Conservation (phyloP, 257 asterid species). For the Primulina huaijiensis region DNA sequence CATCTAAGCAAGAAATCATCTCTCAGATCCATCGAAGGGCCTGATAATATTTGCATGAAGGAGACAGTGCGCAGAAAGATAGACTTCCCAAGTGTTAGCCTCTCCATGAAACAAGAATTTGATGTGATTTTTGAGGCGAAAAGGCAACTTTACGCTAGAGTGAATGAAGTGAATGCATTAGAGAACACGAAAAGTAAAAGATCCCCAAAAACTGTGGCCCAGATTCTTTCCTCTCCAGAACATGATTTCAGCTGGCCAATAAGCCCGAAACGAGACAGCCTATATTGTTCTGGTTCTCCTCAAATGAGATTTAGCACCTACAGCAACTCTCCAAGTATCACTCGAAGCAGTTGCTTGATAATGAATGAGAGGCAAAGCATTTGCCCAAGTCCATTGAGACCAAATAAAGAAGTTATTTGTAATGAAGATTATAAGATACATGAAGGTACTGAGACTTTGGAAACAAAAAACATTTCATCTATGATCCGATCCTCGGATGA, state of each 20-base stretch:
- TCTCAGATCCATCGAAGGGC: constrained; percentile 18
- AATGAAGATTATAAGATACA: constrained; percentile 17
- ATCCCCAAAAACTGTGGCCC: constrained; percentile 47
- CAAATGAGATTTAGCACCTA: constrained; percentile 33
- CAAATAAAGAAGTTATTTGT: constrained; percentile 24
- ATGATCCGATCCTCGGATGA: constrained; percentile 18
- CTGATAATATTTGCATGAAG: constrained; percentile 24
- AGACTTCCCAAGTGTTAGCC: constrained; percentile 31
- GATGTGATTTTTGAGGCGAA: constrained; percentile 74
- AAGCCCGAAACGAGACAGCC: constrained; percentile 40
- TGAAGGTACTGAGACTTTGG: constrained; percentile 13
- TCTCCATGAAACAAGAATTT: constrained; percentile 33
- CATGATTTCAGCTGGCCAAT: constrained; percentile 34
- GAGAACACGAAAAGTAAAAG: constrained; percentile 27
- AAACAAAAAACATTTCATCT: constrained; percentile 14
- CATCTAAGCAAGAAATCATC: constrained; percentile 21
- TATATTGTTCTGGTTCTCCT: constrained; percentile 24
- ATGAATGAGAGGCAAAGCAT: constrained; percentile 25
- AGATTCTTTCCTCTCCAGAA: constrained; percentile 63
- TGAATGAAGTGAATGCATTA: constrained; percentile 26
- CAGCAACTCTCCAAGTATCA: constrained; percentile 18
- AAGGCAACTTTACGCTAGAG: constrained; percentile 67
- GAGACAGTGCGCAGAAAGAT: constrained; percentile 28
- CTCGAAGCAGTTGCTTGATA: constrained; percentile 19
- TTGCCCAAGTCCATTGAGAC: constrained; percentile 25